Base-by-base conservation (phyloP, 2,329 filamentous ascomycete species). In the Aureobasidium mangrovei region DNA sequence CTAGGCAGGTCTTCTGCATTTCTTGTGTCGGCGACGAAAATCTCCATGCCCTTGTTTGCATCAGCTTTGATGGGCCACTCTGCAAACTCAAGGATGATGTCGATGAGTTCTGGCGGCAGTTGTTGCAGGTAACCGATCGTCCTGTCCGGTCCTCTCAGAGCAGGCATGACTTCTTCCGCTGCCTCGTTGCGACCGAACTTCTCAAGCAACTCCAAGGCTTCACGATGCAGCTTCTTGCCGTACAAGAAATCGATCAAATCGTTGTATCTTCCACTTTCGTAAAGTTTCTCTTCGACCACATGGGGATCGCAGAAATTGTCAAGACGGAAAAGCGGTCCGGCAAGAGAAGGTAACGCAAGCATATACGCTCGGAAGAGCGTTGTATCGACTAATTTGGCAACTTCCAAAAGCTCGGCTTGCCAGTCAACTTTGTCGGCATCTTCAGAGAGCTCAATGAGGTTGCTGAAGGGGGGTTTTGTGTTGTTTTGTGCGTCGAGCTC, bases 171-270 rank as follows among this genome's bases (percentile, higher is more conserved):
- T 47, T 74, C 62, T 29, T 73, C 70, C 26, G 73, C 73, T 1
- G 71, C 72, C 56, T 76, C 70, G 40, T 72, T 72, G 57, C 71
- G 80, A 18, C 91, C 91, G 61, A 96, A 96, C 59, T 84, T 86
- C 61, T 82, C 80, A 0, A 98, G 77, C 31, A 96, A 73, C 60
- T 89, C 86, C 18, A 98, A 73, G 0, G 93, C 91, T 64, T 94
- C 84, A 18, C 85, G 82, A 69, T 98, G 93, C 39, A 97, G 78
- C 68, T 86, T 91, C 73, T 98, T 98, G 59, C 93, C 93, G 63
- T 94, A 89, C 61, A 97, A 84, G 66, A 98, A 98, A 68, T 97
- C 91, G n/a, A 98, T 90, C 1, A 98, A 75, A 70, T 97, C 91
- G 49, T 85, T 91, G 69, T 95, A 96, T 32, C 91, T 83, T 56